Evolutionary conservation across 1,284 basidiomycete genomes (phyloP), one percentile per base, ranked within the genome.

Genomic region (Cutaneotrichosporon sp.): DNA sequence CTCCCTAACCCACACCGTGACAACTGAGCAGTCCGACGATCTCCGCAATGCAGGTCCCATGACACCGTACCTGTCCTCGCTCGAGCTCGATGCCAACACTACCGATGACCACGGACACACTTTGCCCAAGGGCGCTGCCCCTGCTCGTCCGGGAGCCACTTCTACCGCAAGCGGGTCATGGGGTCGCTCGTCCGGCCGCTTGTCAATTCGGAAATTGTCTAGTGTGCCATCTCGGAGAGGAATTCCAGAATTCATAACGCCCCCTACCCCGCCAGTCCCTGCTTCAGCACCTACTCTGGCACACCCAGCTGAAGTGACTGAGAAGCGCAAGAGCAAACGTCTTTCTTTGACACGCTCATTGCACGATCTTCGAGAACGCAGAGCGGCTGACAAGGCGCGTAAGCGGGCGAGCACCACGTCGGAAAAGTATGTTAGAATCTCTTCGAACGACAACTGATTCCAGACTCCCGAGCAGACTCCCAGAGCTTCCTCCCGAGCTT

Each of bases 311-410:
- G 45, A 47, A 9, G 26, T 11, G 5, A 41, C 11, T 14, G 37
- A 49, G 38, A 49, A 42, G n/a, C 39, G 39, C 39, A 43, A 35
- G 20, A 25, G 26, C 14, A 57, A 50, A 29, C 51, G 55, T 8
- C 27, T 57, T 3, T 57, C 55, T 2, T 22, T 57, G 3, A 46
- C 55, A 7, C 42, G 47, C 9, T 57, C 55, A 1, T 27, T 57
- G 3, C 51, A 46, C 24, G 49, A 35, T 29, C 35, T 57, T 6
- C 51, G 51, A 10, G 51, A 49, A 37, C 49, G 45, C 27, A 25
- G 42, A 5, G 46, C 33, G 12, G 16, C 26, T 3, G 46, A 51
- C 31, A 48, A 56, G 46, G 45, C 45, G 2, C 24, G 48, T 5
- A 44, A 38, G 4, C 37, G 54, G 1, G 22, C 25, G 1, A 57